Percentiles rank a stretch among this genome's conserved stretches.
Evolutionary conservation across 441 rosid genomes (phyloP).

Genomic region (Syzygium syzygioides): DNA sequence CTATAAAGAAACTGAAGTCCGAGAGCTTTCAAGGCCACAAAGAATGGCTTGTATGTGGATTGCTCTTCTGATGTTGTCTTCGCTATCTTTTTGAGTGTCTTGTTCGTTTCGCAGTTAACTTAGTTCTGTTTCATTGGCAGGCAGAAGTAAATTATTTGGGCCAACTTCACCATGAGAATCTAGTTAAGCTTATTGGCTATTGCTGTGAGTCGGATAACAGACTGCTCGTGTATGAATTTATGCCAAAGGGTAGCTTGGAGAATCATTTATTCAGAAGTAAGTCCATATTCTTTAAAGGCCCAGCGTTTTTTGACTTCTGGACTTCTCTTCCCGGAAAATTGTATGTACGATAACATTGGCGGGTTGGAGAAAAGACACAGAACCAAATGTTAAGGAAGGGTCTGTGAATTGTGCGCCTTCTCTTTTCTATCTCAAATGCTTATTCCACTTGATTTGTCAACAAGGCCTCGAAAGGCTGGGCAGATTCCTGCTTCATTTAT

Average conservation of each 20-base stretch:
- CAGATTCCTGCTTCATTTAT: background rate
- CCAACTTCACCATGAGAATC: constrained; percentile 50
- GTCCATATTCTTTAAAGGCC: background rate
- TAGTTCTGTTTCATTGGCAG: constrained; percentile 19
- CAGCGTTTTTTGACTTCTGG: background rate
- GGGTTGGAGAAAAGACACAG: background rate
- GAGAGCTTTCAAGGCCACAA: constrained; percentile 54
- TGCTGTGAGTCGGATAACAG: constrained; percentile 38
- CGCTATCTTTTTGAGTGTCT: background rate
- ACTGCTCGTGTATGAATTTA: constrained; percentile 53
- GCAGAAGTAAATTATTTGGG: constrained; percentile 49
- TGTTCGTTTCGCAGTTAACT: background rate
- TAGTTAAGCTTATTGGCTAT: constrained; percentile 58
- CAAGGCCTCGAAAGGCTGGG: background rate
- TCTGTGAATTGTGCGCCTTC: background rate
- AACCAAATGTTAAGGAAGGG: background rate
- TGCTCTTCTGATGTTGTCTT: background rate
- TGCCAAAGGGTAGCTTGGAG: constrained; percentile 64
- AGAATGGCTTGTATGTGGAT: constrained; percentile 58
- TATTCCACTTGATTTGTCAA: background rate
- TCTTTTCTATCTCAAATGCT: background rate
- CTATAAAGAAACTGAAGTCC: constrained; percentile 47
- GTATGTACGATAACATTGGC: background rate
- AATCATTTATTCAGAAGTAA: constrained; percentile 59
- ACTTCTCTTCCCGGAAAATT: background rate